Conservation (phyloP, 2,329 filamentous ascomycete species). For the Cladophialophora chaetospira region DNA sequence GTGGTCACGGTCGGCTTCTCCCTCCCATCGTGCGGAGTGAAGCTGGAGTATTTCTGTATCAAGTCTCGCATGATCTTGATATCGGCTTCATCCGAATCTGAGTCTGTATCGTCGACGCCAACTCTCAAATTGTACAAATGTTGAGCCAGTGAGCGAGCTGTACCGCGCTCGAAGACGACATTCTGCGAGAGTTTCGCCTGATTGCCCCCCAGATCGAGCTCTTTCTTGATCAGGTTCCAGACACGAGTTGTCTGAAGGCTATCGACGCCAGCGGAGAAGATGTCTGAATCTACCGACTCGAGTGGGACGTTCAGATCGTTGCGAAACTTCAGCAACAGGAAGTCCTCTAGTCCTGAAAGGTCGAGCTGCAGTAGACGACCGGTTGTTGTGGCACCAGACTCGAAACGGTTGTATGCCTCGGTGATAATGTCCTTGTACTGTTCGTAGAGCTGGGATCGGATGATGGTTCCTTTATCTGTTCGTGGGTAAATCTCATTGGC, state of each 20-base stretch:
- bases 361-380: conserved; percentile 7
- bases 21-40: conserved; percentile 11
- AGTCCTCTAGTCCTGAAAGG: conserved; percentile 16
- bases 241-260: conserved; percentile 31
- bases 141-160: conserved; percentile 46
- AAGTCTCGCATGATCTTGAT: conserved; percentile 48
- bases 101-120: conserved; percentile 19
- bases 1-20: conserved; percentile 3
- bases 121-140: conserved; percentile 33
- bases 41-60: conserved; percentile 43
- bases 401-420: conserved; percentile 16
- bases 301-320: conserved; percentile 8
- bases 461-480: conserved; percentile 61
- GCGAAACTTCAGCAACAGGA: conserved; percentile 20
- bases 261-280: conserved; percentile 26
- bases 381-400: not conserved
- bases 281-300: conserved; percentile 14
- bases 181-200: conserved; percentile 52
- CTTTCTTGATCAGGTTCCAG: conserved; percentile 47
- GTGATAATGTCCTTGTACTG: conserved; percentile 41
- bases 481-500: conserved; percentile 32
- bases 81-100: conserved; percentile 38
- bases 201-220: conserved; percentile 19
- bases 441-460: conserved; percentile 55
- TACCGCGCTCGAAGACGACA: conserved; percentile 62